A percentile compares a stretch with the other conserved stretches of the same genome.
phyloP scores from a whole-genome alignment of 495 filamentous ascomycete genomes.

The Trichoderma parareesei region DNA sequence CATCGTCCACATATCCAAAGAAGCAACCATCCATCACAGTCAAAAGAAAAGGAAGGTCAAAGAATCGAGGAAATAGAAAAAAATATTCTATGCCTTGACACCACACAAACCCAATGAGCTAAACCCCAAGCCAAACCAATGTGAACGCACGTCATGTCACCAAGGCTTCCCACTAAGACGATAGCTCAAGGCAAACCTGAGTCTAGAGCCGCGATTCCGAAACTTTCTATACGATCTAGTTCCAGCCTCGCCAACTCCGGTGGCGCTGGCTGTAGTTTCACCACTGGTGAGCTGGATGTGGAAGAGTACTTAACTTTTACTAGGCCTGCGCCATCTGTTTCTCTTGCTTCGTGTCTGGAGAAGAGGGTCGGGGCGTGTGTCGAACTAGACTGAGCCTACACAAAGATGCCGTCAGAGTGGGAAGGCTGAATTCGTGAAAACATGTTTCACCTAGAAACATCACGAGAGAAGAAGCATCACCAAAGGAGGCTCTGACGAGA shows the following conservation, averaged over 20 bases:
- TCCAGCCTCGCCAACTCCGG: neutral
- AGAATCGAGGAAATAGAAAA: no score
- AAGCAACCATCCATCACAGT: no score
- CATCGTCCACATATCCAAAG: no score
- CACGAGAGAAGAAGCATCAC: neutral
- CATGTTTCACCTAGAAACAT: neutral
- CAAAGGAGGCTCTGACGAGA: neutral
- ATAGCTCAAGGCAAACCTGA: neutral
- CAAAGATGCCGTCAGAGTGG: neutral
- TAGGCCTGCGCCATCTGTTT: neutral
- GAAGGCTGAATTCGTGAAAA: neutral
- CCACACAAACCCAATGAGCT: neutral
- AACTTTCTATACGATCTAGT: neutral
- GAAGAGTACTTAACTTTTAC: neutral
- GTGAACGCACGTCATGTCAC: neutral
- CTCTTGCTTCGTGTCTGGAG: neutral
- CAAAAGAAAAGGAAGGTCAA: no score
- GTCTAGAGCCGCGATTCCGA: slow-evolving; percentile 4
- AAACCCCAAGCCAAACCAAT: neutral
- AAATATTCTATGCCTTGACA: neutral
- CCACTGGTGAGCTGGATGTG: neutral
- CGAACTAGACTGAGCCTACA: neutral
- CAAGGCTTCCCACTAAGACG: neutral
- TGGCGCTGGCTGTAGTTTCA: slow-evolving; percentile 3
- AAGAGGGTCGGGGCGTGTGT: neutral